Evolutionary conservation across 805 yeast genomes (phyloP), one percentile per base, ranked within the genome.

Genomic region (Wickerhamomyces alni): DNA sequence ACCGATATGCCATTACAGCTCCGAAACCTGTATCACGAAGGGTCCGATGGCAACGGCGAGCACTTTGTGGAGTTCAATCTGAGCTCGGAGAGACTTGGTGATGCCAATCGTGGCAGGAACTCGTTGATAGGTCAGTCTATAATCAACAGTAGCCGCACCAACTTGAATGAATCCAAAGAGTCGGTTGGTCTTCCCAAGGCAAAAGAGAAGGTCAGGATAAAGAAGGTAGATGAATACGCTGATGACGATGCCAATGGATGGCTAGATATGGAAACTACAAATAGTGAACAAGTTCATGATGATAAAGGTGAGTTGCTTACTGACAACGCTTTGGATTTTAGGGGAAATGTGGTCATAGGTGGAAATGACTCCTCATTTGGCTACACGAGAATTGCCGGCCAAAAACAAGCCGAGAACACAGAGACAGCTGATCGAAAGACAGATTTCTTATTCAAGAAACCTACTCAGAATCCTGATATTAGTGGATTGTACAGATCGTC

Each of bases 381-480:
- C 0, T 93, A 93, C 58, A 93, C 98, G 0, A 82, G 94, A 52
- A 82, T 93, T 8, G 87, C 87, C 22, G 84, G 80, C 1, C 93
- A 86, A 50, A 87, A 82, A 47, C 97, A 93, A 56, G 87, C 88
- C 8, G 81, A 81, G 17, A 77, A 80, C 47, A 84, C 83, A 45
- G 65, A 71, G 25, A 65, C 58, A 28, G 64, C 76, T 5, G 80
- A 77, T 50, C 71, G 67, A 38, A 67, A 71, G 42, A 77, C 83
- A 1, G 80, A 75, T 45, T 78, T 72, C 43, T 51, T 79, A 30
- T 75, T 79, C 51, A 65, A 69, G 33, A 28, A 67, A 28, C 24
- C 30, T 8, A 4, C 22, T 13, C 11, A 16, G 16, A 40, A 44
- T 13, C n/a, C n/a, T 11, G 25, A 31, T 18, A 13, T 31, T 13